Evolutionary conservation across 768 basidiomycete species (phyloP), one percentile per base, ranked within the genome.

Genomic region (Paxillus ammoniavirescens): DNA sequence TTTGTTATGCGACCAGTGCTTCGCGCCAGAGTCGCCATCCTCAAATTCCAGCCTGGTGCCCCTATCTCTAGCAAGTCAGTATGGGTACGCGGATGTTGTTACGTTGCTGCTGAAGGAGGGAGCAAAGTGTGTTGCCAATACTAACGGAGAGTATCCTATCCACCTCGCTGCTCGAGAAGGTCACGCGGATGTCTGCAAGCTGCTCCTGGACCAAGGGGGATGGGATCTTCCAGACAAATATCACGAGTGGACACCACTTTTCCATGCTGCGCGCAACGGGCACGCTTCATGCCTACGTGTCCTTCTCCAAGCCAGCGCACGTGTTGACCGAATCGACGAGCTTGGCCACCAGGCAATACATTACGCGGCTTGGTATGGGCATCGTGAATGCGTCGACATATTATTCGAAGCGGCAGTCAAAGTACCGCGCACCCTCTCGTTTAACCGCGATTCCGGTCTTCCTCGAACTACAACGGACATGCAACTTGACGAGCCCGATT

Each of bases 291-390:
- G 91, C 64, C 81, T 98, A 40, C 73, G 74, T 37, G 78, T 90
- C n/a, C 79, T 98, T 18, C 76, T 98, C 8, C 80, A 84, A 44
- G 91, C 90, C 6, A 88, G 91, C 6, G 82, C 86, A 56, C 82
- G 87, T 48, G 82, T 90, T n/a, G 79, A 86, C 61, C 78, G 80
- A 36, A 76, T 75, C 33, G 97, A 98, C 69, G 97, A 99, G 71
- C 76, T 89, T 42, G 87, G 87, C 9, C 89, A 92, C 63, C 80
- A 82, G 36, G 84, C 96, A 15, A 79, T 93, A 41, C 93, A 97
- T 73, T 98, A 98, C 65, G 94, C 96, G 1, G 94, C 93, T 4
- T 99, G 96, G 94, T 92, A 92, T 63, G 96, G 93, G 2, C 90
- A 94, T 65, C 81, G 85, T 48, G 72, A 74, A 17, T 91, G 84